phyloP scores from a whole-genome alignment of 2,329 filamentous ascomycete genomes.

The Fusarium transvaalense region DNA sequence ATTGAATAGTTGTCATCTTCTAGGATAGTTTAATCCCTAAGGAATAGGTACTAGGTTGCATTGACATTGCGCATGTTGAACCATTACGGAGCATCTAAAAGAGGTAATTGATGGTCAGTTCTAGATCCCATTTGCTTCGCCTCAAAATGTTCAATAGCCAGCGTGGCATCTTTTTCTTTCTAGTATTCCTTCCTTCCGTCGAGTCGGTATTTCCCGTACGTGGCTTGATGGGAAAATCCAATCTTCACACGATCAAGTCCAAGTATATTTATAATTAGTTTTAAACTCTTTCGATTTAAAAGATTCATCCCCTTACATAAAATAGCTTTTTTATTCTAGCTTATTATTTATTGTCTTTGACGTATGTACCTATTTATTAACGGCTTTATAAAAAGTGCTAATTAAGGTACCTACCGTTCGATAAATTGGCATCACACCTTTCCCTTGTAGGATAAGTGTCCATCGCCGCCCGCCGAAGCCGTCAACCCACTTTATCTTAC shows the following conservation, averaged over 20 bases:
- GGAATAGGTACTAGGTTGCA: too few species aligned
- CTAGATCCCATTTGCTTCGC: slow-evolving; percentile 35
- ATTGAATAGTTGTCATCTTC: not conserved
- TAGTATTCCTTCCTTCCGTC: not conserved
- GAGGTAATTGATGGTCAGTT: slow-evolving; percentile 16
- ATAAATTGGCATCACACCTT: slow-evolving; percentile 15
- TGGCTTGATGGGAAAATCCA: slow-evolving; percentile 8
- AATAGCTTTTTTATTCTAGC: not conserved
- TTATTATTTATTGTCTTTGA: slow-evolving; percentile 6
- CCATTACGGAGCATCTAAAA: not conserved
- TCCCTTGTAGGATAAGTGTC: slow-evolving; percentile 21
- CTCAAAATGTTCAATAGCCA: slow-evolving; percentile 37
- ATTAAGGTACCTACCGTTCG: slow-evolving; percentile 38
- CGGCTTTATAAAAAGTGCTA: too few species aligned
- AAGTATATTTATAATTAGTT: slow-evolving; percentile 11
- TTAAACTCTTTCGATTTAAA: not conserved
- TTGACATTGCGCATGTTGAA: too few species aligned
- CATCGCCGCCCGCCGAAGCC: slow-evolving; percentile 42
- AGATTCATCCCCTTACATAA: not conserved
- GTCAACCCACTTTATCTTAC: slow-evolving; percentile 41
- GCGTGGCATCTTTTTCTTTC: slow-evolving; percentile 47
- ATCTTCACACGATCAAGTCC: not conserved
- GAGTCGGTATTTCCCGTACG: not conserved
- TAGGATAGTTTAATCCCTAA: not conserved
- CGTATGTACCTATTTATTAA: not conserved